Evolutionary conservation across 2,329 filamentous ascomycete species (phyloP), one percentile per base, ranked within the genome.

Genomic region (Chaetoscypha palmicola): DNA sequence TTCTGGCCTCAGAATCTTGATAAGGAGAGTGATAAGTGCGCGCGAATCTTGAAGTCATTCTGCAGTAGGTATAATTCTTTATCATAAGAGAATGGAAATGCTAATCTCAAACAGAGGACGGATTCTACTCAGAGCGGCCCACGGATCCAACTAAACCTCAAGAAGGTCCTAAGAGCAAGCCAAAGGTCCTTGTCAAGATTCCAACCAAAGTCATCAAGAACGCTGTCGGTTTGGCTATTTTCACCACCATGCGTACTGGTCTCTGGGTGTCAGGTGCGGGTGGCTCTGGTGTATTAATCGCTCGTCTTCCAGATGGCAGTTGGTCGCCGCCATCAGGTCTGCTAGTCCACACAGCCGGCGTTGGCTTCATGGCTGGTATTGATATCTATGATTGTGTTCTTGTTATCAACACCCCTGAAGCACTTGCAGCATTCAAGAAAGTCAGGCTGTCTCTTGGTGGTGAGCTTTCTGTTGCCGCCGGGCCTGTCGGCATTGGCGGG

Each of bases 361-460:
- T 95, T 20, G 91, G 89, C 19, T 96, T 96, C 60, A 76, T 94
- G 46, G 82, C 90, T 3, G 91, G 90, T 1, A 84, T 95, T 35
- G 91, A 97, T 60, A 88, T 95, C 31, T 97, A 96, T 69, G 91
- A 97, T 62, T 95, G 90, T 59, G 85, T 96, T 8, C 75, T 95
- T 7, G 85, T 96, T 28, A 90, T 96, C 62, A 96, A 94, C 67
- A 88, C 83, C 30, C 78, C 85, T 31, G 75, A 86, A 47, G 88
- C 89, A 2, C 68, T 96, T 37, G 85, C 94, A 54, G 80, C 85
- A 1, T 94, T 96, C 61, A 88, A 84, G 26, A 82, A 81, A 44
- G 68, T 90, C 2, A 77, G 83, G 40, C 79, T 88, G 43, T 92
- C 85, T 0, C 68, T 97, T 1, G 90, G 90, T 3, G 81, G 84